phyloP scores from a whole-genome alignment of 495 filamentous ascomycete genomes.

The Lasiosphaeria hispida region DNA sequence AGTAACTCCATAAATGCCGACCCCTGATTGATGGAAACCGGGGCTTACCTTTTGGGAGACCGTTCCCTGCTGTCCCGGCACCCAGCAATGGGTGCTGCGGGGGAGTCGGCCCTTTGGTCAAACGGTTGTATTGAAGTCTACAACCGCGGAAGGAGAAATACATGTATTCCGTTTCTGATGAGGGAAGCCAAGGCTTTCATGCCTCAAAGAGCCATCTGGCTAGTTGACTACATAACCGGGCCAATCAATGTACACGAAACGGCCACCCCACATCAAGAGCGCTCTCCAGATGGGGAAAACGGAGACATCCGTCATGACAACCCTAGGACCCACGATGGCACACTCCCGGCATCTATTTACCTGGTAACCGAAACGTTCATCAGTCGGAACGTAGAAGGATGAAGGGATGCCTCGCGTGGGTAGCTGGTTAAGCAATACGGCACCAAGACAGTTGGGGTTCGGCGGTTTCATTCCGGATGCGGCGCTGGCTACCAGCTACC shows the following conservation, averaged over 20 bases:
- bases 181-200: neutral
- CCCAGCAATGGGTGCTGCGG: neutral
- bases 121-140: conserved; percentile 1
- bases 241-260: conserved; percentile 22
- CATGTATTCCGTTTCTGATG: conserved; percentile 1
- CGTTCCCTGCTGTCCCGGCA: neutral
- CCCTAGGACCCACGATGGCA: too few species aligned
- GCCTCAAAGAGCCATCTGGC: neutral
- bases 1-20: neutral
- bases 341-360: too few species aligned
- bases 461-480: too few species aligned
- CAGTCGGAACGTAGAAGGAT: too few species aligned
- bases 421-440: too few species aligned
- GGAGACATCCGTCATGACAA: too few species aligned
- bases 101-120: conserved; percentile 7
- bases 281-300: too few species aligned
- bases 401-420: too few species aligned
- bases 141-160: conserved; percentile 2
- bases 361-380: too few species aligned
- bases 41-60: neutral
- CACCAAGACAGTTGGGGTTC: too few species aligned
- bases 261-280: too few species aligned
- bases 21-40: conserved; percentile 27
- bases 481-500: too few species aligned
- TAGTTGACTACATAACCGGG: neutral